phyloP scores from a whole-genome alignment of 306 rosid species.

The Vigna nakashimae region DNA sequence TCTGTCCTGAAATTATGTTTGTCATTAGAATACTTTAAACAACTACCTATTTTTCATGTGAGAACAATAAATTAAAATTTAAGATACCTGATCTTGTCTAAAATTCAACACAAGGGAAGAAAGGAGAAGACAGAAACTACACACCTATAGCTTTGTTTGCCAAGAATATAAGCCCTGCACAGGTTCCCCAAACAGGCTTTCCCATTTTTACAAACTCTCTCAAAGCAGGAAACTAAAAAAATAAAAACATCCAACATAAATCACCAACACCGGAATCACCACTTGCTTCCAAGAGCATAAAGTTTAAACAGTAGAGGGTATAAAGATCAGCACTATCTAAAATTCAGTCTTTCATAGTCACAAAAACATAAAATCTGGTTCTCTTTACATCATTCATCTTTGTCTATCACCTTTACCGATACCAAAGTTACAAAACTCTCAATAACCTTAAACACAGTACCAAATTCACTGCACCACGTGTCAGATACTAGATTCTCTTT shows the following conservation, averaged over 20 bases:
- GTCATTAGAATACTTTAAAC: conserved; percentile 31
- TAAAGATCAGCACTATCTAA: neutral
- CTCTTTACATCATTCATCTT: neutral
- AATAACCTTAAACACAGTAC: neutral
- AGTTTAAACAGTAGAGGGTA: neutral
- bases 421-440: neutral
- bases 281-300: neutral
- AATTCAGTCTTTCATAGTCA: conserved; percentile 14
- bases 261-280: conserved; percentile 4
- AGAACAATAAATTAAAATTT: neutral
- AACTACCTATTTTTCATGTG: neutral
- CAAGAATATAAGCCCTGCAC: conserved; percentile 98
- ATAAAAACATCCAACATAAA: conserved; percentile 31
- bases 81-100: neutral
- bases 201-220: conserved; percentile 90
- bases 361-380: neutral
- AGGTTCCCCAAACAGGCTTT: conserved; percentile 99
- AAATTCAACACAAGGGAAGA: neutral
- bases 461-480: no score
- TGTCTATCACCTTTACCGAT: neutral
- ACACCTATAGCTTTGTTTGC: conserved; percentile 86
- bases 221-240: conserved; percentile 82
- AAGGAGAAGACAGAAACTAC: conserved; percentile 40
- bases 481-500: no score
- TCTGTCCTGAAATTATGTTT: conserved; percentile 78